These are phyloP conservation scores for Camellia lanceoleosa DNA, from an alignment of 148 eudicot species.

Conservation along the genomic window DNA sequence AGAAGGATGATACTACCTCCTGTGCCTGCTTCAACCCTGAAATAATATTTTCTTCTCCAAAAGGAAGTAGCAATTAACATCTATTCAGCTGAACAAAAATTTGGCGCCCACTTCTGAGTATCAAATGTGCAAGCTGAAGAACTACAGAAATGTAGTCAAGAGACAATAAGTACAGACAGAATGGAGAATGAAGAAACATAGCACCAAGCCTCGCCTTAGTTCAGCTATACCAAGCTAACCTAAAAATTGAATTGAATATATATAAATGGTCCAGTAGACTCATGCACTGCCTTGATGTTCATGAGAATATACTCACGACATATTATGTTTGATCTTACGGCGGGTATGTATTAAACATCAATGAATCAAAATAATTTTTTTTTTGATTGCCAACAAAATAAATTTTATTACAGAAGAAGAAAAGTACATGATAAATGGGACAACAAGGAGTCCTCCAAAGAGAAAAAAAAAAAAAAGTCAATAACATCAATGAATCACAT, in stretches of 20 bases:
- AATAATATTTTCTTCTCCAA: conserved; percentile 85
- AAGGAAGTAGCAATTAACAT: conserved; percentile 57
- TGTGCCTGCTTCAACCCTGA: conserved; percentile 83
- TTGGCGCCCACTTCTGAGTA: background rate
- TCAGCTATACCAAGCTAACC: background rate
- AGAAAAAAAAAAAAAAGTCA: too few species aligned
- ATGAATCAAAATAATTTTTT: too few species aligned
- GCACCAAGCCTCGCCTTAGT: too few species aligned
- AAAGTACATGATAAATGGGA: too few species aligned
- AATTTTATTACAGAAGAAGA: too few species aligned
- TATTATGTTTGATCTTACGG: background rate
- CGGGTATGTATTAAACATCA: background rate
- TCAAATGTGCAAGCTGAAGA: background rate
- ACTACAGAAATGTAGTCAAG: background rate
- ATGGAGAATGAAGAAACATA: too few species aligned
- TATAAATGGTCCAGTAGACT: background rate
- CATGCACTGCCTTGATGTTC: background rate
- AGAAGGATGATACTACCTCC: conserved; percentile 49
- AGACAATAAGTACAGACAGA: too few species aligned
- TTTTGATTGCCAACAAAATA: too few species aligned
- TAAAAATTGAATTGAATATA: background rate
- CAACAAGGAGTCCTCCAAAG: too few species aligned
- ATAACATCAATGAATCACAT: background rate
- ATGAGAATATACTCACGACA: background rate
- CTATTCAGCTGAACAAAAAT: background rate